Conservation (phyloP, 1,284 basidiomycete species). For the Schizophyllum amplum region DNA sequence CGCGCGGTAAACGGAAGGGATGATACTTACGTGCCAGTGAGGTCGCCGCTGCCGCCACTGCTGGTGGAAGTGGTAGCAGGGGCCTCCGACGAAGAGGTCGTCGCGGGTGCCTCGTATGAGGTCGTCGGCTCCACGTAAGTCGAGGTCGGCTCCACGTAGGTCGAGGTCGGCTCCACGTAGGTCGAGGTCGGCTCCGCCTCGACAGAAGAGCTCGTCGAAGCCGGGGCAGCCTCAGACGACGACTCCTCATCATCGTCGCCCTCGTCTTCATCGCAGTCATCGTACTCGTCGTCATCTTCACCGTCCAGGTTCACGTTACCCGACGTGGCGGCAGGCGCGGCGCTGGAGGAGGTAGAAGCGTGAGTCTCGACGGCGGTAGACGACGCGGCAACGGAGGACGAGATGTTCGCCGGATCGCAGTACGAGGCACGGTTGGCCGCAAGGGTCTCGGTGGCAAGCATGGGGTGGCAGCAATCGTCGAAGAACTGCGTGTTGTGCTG, state of each 20-base stretch:
- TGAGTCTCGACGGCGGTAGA: background rate
- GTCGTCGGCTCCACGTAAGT: background rate
- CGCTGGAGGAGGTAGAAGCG: slow-evolving; percentile 15
- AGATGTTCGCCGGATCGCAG: slow-evolving; percentile 33
- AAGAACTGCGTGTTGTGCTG: slow-evolving; percentile 67
- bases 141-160: slow-evolving; percentile 3
- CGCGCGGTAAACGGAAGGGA: slow-evolving; percentile 12
- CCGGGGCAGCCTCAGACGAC: slow-evolving; percentile 6
- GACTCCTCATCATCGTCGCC: slow-evolving; percentile 9
- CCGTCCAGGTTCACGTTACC: slow-evolving; percentile 8
- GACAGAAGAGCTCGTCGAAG: slow-evolving; percentile 11
- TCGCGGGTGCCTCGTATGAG: background rate
- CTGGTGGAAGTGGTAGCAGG: slow-evolving; percentile 15
- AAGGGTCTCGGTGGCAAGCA: slow-evolving; percentile 43
- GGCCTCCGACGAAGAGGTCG: slow-evolving; percentile 1
- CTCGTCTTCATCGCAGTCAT: slow-evolving; percentile 19
- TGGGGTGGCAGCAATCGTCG: slow-evolving; percentile 41
- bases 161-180: slow-evolving; percentile 12
- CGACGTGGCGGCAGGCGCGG: slow-evolving; percentile 6
- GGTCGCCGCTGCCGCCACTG: slow-evolving; percentile 11
- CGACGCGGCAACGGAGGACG: slow-evolving; percentile 8
- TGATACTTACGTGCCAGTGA: slow-evolving; percentile 19
- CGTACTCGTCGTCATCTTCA: slow-evolving; percentile 22
- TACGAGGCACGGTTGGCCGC: slow-evolving; percentile 37
- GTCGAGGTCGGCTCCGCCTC: slow-evolving; percentile 16